Percentiles rank a stretch among this genome's conserved stretches.
phyloP scores from a whole-genome alignment of 768 basidiomycete species.

The Macrolepiota fuliginosa region DNA sequence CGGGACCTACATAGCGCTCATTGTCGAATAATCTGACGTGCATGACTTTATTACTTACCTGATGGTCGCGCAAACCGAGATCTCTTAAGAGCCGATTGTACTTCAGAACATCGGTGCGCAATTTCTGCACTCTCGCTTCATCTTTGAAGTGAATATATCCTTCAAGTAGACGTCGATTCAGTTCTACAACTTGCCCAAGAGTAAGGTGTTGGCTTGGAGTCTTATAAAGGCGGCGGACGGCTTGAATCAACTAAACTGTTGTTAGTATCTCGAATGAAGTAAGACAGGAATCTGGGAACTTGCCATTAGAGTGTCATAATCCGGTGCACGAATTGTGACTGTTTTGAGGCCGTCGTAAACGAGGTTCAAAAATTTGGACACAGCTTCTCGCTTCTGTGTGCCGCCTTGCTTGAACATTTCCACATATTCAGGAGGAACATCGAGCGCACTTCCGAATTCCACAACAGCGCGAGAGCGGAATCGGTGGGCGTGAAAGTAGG shows the following conservation, averaged over 20 bases:
- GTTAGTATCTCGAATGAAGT: conserved; percentile 7
- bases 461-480: conserved; percentile 97
- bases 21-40: neutral
- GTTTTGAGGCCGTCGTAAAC: conserved; percentile 94
- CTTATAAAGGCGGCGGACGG: conserved; percentile 89
- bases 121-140: conserved; percentile 81
- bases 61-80: conserved; percentile 91
- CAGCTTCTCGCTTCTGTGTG: conserved; percentile 83
- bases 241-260: conserved; percentile 82
- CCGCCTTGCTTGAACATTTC: conserved; percentile 93
- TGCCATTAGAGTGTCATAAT: conserved; percentile 98
- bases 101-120: conserved; percentile 77
- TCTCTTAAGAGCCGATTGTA: conserved; percentile 89
- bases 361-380: conserved; percentile 82
- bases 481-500: conserved; percentile 75
- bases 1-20: conserved; percentile 62
- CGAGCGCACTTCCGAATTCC: conserved; percentile 90
- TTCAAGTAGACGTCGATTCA: conserved; percentile 90
- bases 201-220: conserved; percentile 93
- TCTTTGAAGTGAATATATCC: conserved; percentile 93
- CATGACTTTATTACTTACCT: conserved; percentile 43
- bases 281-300: conserved; percentile 20
- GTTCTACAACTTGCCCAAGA: conserved; percentile 91
- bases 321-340: conserved; percentile 92
- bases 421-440: conserved; percentile 87